Evolutionary conservation across 208 protist genomes (phyloP).

Genomic region (Lotmaria passim): DNA sequence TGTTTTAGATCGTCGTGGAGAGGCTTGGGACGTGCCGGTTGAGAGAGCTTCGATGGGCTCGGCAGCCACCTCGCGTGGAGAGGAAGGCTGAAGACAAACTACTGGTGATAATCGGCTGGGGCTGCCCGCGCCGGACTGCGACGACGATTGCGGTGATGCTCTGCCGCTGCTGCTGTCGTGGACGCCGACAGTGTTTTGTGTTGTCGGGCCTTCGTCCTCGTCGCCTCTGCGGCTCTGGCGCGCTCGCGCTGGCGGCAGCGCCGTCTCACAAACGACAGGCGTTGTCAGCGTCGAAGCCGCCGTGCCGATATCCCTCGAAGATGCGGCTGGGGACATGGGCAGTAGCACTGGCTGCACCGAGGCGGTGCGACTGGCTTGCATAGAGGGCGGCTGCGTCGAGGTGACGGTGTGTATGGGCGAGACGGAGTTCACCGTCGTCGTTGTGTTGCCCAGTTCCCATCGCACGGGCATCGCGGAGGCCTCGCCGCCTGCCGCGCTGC

Average conservation of each 20-base stretch:
- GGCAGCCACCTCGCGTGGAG: background rate
- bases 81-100: background rate
- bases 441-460: background rate
- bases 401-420: conserved; percentile 6
- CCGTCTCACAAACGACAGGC: too few species aligned
- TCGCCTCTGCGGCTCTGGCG: too few species aligned
- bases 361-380: conserved; percentile 9
- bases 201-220: too few species aligned
- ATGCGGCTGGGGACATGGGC: background rate
- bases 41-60: background rate
- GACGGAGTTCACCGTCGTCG: conserved; percentile 13
- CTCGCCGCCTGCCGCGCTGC: background rate
- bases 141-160: too few species aligned
- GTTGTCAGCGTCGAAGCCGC: background rate
- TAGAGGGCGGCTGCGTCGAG: conserved; percentile 23
- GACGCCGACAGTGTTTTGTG: too few species aligned
- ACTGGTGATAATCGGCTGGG: background rate
- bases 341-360: conserved; percentile 2
- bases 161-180: background rate
- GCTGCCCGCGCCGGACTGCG: background rate
- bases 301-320: background rate
- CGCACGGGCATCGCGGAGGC: background rate
- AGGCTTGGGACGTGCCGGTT: background rate
- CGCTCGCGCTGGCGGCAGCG: too few species aligned
- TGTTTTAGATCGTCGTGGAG: background rate